Evolutionary conservation across 202 grass and related monocot species (phyloP), one percentile per base, ranked within the genome.

Genomic region (Eragrostis tef): DNA sequence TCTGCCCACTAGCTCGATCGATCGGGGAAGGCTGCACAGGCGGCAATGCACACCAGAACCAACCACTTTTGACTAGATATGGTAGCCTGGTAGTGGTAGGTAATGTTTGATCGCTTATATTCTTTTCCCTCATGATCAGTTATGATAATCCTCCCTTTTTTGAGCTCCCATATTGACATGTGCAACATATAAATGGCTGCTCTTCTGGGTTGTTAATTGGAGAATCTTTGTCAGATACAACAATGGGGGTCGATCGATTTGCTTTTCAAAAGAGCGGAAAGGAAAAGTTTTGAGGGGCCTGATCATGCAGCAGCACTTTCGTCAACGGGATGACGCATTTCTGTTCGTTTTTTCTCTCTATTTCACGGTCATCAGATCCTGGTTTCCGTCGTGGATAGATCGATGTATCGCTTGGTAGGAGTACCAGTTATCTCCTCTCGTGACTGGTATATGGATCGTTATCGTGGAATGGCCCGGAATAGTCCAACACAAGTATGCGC

Each of bases 51-150:
- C 29, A 53, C 29, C 31, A 31, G 75, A 79, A 46, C 59, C 60
- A 73, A 27, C 74, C 14, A 6, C 74, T 69, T 84, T 79, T 74
- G 75, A 70, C 61, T 79, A 49, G 69, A 84, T 62, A 74, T 61
- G 44, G 75, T 31, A 31, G 29, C 29, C 29, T 61, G 44, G 75
- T 84, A 36, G 81, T 61, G 44, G 75, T 84, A 36, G 81, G 69
- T 69, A 24, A 17, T 5, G 29, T 74, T 61, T 79, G 68, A 79
- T 84, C 50, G 1, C 70, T 5, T 7, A 20, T 77, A 36, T 34
- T 64, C 10, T 21, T 47, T 22, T 22, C 36, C 57, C 17, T 26
- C 60, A 36, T 56, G 12, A 45, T 24, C 46, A 56, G 42, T 64
- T 64, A 26, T 74, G 39, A 25, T 64, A 48, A 50, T 73, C 56